A percentile compares a stretch with the other conserved stretches of the same genome.
Conservation (phyloP, 257 asterid genomes). For the Solanum sitiens region DNA sequence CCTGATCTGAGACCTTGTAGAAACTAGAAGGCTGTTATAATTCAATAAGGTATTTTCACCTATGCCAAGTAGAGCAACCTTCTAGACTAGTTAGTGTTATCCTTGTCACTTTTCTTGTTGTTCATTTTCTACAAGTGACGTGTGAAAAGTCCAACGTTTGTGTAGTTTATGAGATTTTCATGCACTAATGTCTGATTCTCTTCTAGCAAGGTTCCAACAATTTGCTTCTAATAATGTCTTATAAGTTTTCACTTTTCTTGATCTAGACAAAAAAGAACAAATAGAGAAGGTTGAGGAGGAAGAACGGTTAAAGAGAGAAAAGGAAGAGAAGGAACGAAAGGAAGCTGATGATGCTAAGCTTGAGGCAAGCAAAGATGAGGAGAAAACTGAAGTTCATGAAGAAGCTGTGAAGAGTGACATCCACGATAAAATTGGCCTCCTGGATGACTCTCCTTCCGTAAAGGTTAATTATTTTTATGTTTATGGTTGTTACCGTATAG, state of each 20-base stretch:
- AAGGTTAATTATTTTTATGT: slow-evolving; percentile 25
- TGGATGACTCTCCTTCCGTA: slow-evolving; percentile 25
- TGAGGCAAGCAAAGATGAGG: slow-evolving; percentile 25
- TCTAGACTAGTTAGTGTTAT: neutral
- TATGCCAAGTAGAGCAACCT: neutral
- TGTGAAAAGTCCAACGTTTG: neutral
- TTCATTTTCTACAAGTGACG: neutral
- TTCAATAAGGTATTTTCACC: neutral
- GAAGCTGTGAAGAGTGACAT: slow-evolving; percentile 29
- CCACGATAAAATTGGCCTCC: slow-evolving; percentile 30
- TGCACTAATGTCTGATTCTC: neutral
- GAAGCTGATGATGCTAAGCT: slow-evolving; percentile 46
- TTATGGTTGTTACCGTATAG: neutral
- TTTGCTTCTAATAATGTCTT: neutral
- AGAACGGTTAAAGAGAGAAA: slow-evolving; percentile 70
- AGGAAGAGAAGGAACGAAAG: slow-evolving; percentile 60
- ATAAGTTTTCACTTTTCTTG: neutral
- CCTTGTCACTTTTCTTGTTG: neutral
- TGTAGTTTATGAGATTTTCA: neutral
- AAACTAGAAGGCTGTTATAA: neutral
- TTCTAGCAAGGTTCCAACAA: neutral
- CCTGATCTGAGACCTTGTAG: neutral
- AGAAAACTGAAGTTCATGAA: slow-evolving; percentile 24
- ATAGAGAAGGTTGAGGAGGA: slow-evolving; percentile 91
- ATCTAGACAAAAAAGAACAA: slow-evolving; percentile 71